Conservation (phyloP, 495 filamentous ascomycete genomes). For the Pyrenula massariospora region DNA sequence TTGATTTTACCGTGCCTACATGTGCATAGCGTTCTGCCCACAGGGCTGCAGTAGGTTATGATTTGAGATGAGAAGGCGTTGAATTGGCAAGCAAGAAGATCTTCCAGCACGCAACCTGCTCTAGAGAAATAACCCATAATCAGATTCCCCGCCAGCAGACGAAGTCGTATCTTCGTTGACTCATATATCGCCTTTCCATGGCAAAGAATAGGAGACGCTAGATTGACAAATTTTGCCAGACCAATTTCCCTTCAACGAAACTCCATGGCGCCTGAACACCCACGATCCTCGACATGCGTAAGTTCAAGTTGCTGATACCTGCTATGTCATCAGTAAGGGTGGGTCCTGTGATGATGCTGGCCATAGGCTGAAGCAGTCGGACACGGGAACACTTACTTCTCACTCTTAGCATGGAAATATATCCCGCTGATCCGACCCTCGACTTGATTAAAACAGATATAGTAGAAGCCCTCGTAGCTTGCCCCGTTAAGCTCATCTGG, state of each 20-base stretch:
- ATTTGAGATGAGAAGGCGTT: too few species aligned
- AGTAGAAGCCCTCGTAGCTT: slow-evolving; percentile 98
- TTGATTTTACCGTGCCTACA: too few species aligned
- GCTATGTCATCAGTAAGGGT: slow-evolving; percentile 8
- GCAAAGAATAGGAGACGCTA: neutral
- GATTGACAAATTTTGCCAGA: too few species aligned
- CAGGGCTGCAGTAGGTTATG: too few species aligned
- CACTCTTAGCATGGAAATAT: slow-evolving; percentile 96
- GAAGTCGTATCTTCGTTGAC: neutral
- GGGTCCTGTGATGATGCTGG: slow-evolving; percentile 2
- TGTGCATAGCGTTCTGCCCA: too few species aligned
- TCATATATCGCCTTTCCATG: neutral
- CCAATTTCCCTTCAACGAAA: slow-evolving; percentile 70
- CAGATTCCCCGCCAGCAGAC: neutral
- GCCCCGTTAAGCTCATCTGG: slow-evolving; percentile 83
- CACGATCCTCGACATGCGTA: slow-evolving; percentile 71
- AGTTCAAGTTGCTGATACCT: slow-evolving; percentile 92
- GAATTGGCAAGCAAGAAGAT: too few species aligned
- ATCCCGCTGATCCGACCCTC: slow-evolving; percentile 78
- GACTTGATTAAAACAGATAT: slow-evolving; percentile 96
- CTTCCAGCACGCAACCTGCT: too few species aligned
- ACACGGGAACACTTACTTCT: slow-evolving; percentile 57
- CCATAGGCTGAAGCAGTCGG: too few species aligned
- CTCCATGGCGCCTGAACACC: slow-evolving; percentile 82
- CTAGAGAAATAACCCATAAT: neutral